Conservation (phyloP, 352 stramenopile genomes). For the Phytophthora litchii region DNA sequence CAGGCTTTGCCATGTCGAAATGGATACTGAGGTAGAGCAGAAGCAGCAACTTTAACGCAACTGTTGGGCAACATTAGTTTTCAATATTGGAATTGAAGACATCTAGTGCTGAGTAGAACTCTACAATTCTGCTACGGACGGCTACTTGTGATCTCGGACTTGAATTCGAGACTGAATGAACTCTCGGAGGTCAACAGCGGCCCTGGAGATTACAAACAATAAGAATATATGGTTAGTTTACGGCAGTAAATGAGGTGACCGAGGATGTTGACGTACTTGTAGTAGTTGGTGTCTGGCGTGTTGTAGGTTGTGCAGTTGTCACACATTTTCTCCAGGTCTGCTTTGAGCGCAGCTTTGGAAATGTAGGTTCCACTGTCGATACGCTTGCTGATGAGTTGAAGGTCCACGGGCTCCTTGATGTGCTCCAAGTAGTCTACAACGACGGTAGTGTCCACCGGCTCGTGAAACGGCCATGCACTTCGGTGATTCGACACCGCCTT, state of each 20-base stretch:
- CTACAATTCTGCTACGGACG: not conserved
- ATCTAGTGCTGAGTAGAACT: not conserved
- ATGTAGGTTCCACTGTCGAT: slow-evolving; percentile 90
- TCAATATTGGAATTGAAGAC: not conserved
- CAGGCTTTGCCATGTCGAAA: slow-evolving; percentile 12
- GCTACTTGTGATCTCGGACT: slow-evolving; percentile 45
- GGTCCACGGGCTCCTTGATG: slow-evolving; percentile 95
- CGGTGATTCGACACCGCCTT: slow-evolving; percentile 94
- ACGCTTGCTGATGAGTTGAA: slow-evolving; percentile 82
- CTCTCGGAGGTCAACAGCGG: slow-evolving; percentile 76
- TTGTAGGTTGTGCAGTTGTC: slow-evolving; percentile 99
- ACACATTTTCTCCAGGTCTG: slow-evolving; percentile 96
- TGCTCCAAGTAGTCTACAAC: slow-evolving; percentile 98
- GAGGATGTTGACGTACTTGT: slow-evolving; percentile 80
- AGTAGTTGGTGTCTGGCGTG: slow-evolving; percentile 94
- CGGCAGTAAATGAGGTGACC: not conserved
- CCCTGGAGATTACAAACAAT: slow-evolving; percentile 40
- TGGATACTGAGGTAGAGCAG: not conserved
- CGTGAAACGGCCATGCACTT: slow-evolving; percentile 97
- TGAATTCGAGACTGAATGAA: slow-evolving; percentile 79
- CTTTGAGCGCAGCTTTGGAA: slow-evolving; percentile 91
- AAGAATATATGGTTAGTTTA: not conserved
- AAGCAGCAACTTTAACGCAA: not conserved
- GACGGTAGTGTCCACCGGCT: slow-evolving; percentile 95
- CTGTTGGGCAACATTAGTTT: not conserved